Evolutionary conservation across 306 rosid species (phyloP).

Genomic region (Corylus heterophylla): DNA sequence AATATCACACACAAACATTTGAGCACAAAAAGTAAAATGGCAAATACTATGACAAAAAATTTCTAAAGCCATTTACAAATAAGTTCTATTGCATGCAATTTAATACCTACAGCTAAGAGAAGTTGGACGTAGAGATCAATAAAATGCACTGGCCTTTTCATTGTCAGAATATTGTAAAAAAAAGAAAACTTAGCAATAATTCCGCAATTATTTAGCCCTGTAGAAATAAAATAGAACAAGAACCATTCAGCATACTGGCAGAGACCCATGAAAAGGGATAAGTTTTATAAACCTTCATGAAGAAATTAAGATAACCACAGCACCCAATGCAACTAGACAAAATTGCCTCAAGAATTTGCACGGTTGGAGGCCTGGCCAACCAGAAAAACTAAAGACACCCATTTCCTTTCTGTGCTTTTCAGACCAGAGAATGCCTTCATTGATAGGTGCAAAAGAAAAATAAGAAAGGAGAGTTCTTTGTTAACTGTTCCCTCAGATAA

Average conservation of each 20-base stretch:
- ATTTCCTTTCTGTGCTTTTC: not conserved
- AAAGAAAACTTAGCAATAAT: not conserved
- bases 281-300: not conserved
- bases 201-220: not conserved
- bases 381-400: slow-evolving; percentile 10
- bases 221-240: not conserved
- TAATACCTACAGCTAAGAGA: not conserved
- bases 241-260: not conserved
- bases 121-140: not conserved
- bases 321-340: not conserved
- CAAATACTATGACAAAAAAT: not conserved
- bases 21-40: not conserved
- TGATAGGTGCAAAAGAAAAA: not conserved
- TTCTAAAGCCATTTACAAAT: not conserved
- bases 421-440: not conserved
- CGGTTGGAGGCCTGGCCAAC: not conserved
- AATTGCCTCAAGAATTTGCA: not conserved
- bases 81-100: not conserved
- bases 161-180: not conserved
- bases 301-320: slow-evolving; percentile 2
- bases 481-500: not conserved
- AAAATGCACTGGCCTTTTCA: not conserved
- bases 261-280: not conserved
- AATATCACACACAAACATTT: not conserved
- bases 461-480: not conserved